phyloP scores from a whole-genome alignment of 768 basidiomycete genomes.

The Termitomyces sp. region DNA sequence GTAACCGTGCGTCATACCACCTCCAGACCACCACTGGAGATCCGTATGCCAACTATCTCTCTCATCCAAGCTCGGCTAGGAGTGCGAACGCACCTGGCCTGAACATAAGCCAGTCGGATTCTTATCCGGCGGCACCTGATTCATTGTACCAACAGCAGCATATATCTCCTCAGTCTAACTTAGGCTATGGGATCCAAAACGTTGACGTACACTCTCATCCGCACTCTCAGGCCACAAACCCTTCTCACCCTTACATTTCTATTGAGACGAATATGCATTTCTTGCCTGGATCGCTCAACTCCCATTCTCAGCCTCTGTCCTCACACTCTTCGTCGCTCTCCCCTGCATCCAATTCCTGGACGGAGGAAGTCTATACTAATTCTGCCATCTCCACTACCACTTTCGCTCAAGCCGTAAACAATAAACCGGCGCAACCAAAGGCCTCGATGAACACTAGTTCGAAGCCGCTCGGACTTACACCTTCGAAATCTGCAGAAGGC shows the following conservation, averaged over 20 bases:
- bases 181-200: background rate
- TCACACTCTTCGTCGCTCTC: slow-evolving; percentile 16
- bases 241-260: slow-evolving; percentile 3
- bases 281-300: slow-evolving; percentile 1
- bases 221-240: slow-evolving; percentile 12
- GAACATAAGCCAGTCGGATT: slow-evolving; percentile 13
- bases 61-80: slow-evolving; percentile 11
- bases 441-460: background rate
- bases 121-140: slow-evolving; percentile 23
- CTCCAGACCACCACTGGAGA: slow-evolving; percentile 4
- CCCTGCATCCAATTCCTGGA: slow-evolving; percentile 15
- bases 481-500: slow-evolving; percentile 1
- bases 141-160: slow-evolving; percentile 20
- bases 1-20: slow-evolving; percentile 9
- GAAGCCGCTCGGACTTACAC: background rate
- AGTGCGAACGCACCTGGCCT: slow-evolving; percentile 11
- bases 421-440: background rate
- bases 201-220: background rate
- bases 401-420: background rate
- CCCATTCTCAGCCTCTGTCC: slow-evolving; percentile 10
- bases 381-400: background rate
- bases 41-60: slow-evolving; percentile 12
- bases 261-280: background rate
- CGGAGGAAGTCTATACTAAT: slow-evolving; percentile 15
- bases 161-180: slow-evolving; percentile 9